phyloP scores from a whole-genome alignment of 2,329 filamentous ascomycete species.

The Monosporascus sp. region DNA sequence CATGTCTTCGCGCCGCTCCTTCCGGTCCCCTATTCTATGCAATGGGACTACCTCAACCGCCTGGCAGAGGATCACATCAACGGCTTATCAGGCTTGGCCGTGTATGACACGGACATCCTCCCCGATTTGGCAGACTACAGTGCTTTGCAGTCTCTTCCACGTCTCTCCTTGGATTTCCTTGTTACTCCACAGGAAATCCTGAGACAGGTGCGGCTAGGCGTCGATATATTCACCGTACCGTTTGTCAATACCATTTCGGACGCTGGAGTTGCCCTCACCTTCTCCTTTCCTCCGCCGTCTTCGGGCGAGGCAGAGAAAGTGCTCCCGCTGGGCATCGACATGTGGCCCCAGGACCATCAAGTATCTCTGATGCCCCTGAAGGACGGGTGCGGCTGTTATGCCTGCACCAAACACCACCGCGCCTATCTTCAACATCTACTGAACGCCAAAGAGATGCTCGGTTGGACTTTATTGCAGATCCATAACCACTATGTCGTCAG shows the following conservation, averaged over 20 bases:
- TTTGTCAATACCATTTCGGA: slow-evolving; percentile 74
- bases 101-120: slow-evolving; percentile 71
- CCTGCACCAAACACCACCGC: slow-evolving; percentile 76
- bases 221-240: slow-evolving; percentile 74
- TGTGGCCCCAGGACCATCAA: slow-evolving; percentile 64
- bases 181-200: slow-evolving; percentile 72
- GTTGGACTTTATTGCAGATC: slow-evolving; percentile 86
- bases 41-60: slow-evolving; percentile 74
- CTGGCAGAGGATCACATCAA: slow-evolving; percentile 59
- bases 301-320: slow-evolving; percentile 13
- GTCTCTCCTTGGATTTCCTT: slow-evolving; percentile 61
- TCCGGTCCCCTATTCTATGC: slow-evolving; percentile 67
- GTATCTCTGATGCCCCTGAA: slow-evolving; percentile 58
- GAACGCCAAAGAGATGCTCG: slow-evolving; percentile 90
- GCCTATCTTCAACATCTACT: slow-evolving; percentile 88
- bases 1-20: slow-evolving; percentile 63
- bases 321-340: slow-evolving; percentile 65
- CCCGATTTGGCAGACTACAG: slow-evolving; percentile 56
- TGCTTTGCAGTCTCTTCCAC: slow-evolving; percentile 58
- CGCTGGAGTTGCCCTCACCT: slow-evolving; percentile 76
- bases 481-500: slow-evolving; percentile 78
- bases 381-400: slow-evolving; percentile 68
- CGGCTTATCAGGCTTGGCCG: slow-evolving; percentile 61
- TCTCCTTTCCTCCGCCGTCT: slow-evolving; percentile 58
- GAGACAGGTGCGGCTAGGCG: slow-evolving; percentile 67